phyloP scores from a whole-genome alignment of 805 yeast species.

The Candida xiaguanensis region DNA sequence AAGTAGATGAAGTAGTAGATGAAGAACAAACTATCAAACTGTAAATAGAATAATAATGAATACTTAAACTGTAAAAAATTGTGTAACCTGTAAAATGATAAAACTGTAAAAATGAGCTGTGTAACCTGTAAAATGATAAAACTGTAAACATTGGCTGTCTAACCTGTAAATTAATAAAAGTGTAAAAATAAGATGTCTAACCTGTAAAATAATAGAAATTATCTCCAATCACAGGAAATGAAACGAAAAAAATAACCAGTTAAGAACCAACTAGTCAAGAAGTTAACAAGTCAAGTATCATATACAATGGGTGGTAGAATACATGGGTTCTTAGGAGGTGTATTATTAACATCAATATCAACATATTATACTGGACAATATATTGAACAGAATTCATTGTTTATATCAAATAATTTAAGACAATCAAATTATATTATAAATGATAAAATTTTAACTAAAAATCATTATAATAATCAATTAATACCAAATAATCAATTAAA shows the following conservation, averaged over 20 bases:
- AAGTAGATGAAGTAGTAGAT: background rate
- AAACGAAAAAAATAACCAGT: constrained; percentile 1
- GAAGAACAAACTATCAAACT: background rate
- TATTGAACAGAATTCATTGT: constrained; percentile 45
- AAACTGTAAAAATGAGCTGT: no score
- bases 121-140: no score
- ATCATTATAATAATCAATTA: constrained; percentile 41
- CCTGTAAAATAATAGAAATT: background rate
- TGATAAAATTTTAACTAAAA: constrained; percentile 48
- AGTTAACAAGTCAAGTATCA: background rate
- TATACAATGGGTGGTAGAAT: constrained; percentile 39
- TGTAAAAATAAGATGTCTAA: no score
- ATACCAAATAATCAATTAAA: constrained; percentile 33
- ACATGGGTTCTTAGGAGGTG: constrained; percentile 47
- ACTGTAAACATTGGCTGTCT: no score
- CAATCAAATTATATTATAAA: constrained; percentile 50
- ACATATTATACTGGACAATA: constrained; percentile 60
- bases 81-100: no score
- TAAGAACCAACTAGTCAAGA: no score
- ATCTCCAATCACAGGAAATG: background rate
- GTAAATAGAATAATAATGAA: background rate
- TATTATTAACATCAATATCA: constrained; percentile 57
- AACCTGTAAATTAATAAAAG: no score
- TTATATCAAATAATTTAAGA: constrained; percentile 45
- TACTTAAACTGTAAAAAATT: no score